Percentiles rank a stretch among this genome's conserved stretches.
phyloP scores from a whole-genome alignment of 192 early-diverging fungal species.

The Allomyces arbusculus region DNA sequence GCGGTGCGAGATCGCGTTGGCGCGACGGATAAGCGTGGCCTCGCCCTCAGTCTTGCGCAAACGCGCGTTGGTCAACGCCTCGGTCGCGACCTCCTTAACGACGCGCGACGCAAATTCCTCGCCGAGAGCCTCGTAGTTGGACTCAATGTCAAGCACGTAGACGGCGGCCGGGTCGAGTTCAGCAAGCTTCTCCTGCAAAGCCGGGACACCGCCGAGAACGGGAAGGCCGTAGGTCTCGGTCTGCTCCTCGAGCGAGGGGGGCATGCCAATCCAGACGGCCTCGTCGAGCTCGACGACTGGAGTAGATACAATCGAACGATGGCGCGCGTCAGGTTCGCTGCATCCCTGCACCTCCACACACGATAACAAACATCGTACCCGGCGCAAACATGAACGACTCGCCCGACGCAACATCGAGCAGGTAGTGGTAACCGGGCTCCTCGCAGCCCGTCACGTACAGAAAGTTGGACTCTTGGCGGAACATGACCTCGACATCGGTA shows the following conservation, averaged over 20 bases:
- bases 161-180: constrained; percentile 9
- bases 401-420: constrained; percentile 40
- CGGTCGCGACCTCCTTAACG: constrained; percentile 11
- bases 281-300: constrained; percentile 24
- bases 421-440: constrained; percentile 48
- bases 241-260: constrained; percentile 28
- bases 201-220: neutral
- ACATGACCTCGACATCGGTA: constrained; percentile 60
- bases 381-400: constrained; percentile 47
- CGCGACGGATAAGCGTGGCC: constrained; percentile 51
- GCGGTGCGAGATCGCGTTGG: constrained; percentile 48
- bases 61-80: constrained; percentile 42
- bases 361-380: constrained; percentile 5
- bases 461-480: constrained; percentile 76
- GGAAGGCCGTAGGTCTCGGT: constrained; percentile 24
- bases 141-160: constrained; percentile 25
- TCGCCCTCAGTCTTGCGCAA: constrained; percentile 61
- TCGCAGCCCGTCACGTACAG: constrained; percentile 62
- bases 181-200: neutral
- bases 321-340: too few relatives aligned
- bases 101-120: neutral
- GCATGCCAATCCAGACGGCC: constrained; percentile 65
- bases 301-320: neutral
- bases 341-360: too few relatives aligned
- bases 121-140: constrained; percentile 10